A percentile compares a stretch with the other conserved stretches of the same genome.
Conservation (phyloP, 1,284 basidiomycete species). For the Phylloboletellus chloephorus region DNA sequence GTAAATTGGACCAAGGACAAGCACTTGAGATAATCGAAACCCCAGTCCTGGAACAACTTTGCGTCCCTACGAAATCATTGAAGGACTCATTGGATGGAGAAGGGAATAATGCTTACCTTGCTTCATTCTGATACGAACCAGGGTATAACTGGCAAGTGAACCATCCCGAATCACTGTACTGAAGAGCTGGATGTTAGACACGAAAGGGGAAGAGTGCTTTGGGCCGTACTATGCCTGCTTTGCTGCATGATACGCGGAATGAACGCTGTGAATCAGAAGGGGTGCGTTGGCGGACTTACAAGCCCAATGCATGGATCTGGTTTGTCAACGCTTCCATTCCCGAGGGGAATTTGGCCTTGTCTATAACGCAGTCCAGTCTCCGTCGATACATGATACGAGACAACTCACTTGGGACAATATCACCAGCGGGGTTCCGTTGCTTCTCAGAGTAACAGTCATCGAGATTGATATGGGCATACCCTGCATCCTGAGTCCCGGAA, state of each 20-base stretch:
- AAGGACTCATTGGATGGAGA: background rate
- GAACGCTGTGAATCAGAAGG: background rate
- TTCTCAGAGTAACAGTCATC: constrained; percentile 59
- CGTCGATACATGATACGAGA: background rate
- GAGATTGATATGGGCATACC: constrained; percentile 50
- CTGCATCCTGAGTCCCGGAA: constrained; percentile 38
- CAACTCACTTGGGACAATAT: constrained; percentile 43
- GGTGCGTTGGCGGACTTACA: constrained; percentile 36
- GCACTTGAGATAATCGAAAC: constrained; percentile 55
- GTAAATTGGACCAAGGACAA: constrained; percentile 10
- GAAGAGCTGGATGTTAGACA: constrained; percentile 4
- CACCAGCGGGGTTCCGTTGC: constrained; percentile 40
- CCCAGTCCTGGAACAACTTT: constrained; percentile 50
- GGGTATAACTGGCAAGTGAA: constrained; percentile 33
- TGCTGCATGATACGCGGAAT: constrained; percentile 29
- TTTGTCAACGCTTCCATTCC: constrained; percentile 51
- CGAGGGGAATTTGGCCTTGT: constrained; percentile 40
- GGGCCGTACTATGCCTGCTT: constrained; percentile 46
- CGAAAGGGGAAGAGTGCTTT: background rate
- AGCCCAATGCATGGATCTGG: constrained; percentile 45
- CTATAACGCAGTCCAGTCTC: constrained; percentile 24
- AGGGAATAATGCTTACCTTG: constrained; percentile 10
- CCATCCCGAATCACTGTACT: constrained; percentile 34
- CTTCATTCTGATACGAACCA: constrained; percentile 31
- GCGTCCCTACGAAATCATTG: constrained; percentile 34